phyloP scores from a whole-genome alignment of 1,284 basidiomycete genomes.

The Singerocomus rubriflavus region DNA sequence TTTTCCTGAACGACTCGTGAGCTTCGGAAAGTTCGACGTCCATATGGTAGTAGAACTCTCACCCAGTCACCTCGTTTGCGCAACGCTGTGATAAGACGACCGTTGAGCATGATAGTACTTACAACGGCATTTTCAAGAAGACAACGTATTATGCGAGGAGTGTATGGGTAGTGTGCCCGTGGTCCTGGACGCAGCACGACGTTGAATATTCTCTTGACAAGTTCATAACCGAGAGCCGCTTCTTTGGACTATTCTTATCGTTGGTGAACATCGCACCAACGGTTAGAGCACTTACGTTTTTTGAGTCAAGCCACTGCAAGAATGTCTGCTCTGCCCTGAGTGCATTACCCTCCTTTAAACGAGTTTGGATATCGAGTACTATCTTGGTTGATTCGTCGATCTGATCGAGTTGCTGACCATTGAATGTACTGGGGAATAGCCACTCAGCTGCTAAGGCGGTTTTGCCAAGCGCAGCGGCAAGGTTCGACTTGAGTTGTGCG shows the following conservation, averaged over 20 bases:
- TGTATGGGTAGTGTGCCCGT: slow-evolving; percentile 27
- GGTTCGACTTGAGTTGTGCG: slow-evolving; percentile 50
- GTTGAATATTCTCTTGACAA: slow-evolving; percentile 56
- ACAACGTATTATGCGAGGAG: slow-evolving; percentile 51
- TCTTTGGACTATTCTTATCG: slow-evolving; percentile 20
- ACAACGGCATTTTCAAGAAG: slow-evolving; percentile 54
- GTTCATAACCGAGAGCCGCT: slow-evolving; percentile 41
- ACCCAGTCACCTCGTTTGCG: slow-evolving; percentile 65
- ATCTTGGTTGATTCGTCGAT: slow-evolving; percentile 37
- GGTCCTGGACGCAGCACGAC: slow-evolving; percentile 42
- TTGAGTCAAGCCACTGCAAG: slow-evolving; percentile 47
- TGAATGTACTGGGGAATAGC: slow-evolving; percentile 32
- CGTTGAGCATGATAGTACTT: slow-evolving; percentile 56
- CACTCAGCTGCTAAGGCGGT: slow-evolving; percentile 48
- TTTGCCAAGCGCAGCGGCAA: slow-evolving; percentile 60
- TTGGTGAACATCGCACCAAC: background rate
- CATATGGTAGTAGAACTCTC: slow-evolving; percentile 17
- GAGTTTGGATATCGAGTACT: slow-evolving; percentile 37
- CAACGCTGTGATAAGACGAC: slow-evolving; percentile 52
- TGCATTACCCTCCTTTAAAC: slow-evolving; percentile 32
- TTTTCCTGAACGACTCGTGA: slow-evolving; percentile 43
- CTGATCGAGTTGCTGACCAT: slow-evolving; percentile 12
- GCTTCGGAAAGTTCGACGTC: background rate
- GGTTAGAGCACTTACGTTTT: slow-evolving; percentile 23
- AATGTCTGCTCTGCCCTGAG: slow-evolving; percentile 47